Evolutionary conservation across 208 protist genomes (phyloP).

Genomic region (Leishmania braziliensis): DNA sequence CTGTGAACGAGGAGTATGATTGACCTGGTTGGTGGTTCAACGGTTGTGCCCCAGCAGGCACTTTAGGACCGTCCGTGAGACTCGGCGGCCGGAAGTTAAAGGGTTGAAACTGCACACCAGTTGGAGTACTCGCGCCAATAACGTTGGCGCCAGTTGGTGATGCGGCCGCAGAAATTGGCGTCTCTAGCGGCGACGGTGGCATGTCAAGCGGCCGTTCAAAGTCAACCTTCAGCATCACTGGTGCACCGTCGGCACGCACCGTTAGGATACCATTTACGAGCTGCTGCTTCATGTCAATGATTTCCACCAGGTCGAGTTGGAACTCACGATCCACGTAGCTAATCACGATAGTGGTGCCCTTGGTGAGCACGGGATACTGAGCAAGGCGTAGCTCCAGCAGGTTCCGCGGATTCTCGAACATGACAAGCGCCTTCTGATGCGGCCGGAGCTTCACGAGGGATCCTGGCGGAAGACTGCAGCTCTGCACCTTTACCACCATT

Average conservation of each 20-base stretch:
- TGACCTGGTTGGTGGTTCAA: not conserved
- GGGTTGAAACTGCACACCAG: slow-evolving; percentile 63
- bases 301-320: slow-evolving; percentile 86
- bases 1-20: not conserved
- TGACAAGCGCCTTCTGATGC: slow-evolving; percentile 90
- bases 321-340: slow-evolving; percentile 89
- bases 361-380: slow-evolving; percentile 91
- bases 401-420: slow-evolving; percentile 92
- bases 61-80: slow-evolving; percentile 29
- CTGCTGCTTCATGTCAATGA: slow-evolving; percentile 49
- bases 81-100: slow-evolving; percentile 66
- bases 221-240: slow-evolving; percentile 94
- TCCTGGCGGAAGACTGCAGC: slow-evolving; percentile 77
- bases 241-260: slow-evolving; percentile 79
- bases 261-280: slow-evolving; percentile 87
- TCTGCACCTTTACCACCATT: slow-evolving; percentile 71
- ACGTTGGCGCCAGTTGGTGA: slow-evolving; percentile 49
- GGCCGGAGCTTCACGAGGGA: slow-evolving; percentile 92
- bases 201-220: slow-evolving; percentile 93
- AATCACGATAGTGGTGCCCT: slow-evolving; percentile 91
- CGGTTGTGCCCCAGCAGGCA: not conserved
- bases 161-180: slow-evolving; percentile 5
- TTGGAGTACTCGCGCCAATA: slow-evolving; percentile 46
- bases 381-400: slow-evolving; percentile 91
- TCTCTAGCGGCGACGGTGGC: slow-evolving; percentile 65